Evolutionary conservation across 495 filamentous ascomycete species (phyloP).

Genomic region (Hypomontagnella submonticulosa): DNA sequence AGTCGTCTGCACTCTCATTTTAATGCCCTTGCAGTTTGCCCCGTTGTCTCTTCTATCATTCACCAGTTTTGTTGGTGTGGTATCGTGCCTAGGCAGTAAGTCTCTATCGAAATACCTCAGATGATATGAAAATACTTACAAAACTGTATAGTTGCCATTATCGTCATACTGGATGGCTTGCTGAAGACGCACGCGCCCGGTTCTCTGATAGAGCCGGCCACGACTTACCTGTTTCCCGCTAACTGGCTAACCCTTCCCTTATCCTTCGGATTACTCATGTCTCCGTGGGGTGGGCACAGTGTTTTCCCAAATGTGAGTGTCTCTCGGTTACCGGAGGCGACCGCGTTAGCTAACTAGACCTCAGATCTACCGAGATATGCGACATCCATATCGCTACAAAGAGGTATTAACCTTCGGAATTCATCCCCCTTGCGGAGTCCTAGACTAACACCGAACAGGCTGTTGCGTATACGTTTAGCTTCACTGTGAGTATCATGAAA

Average conservation of each 20-base stretch:
- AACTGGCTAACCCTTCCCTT: conserved; percentile 93
- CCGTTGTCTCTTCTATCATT: conserved; percentile 88
- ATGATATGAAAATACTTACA: conserved; percentile 30
- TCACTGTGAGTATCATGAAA: conserved; percentile 72
- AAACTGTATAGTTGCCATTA: conserved; percentile 71
- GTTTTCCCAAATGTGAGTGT: conserved; percentile 87
- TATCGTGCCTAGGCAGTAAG: conserved; percentile 87
- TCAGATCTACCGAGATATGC: conserved; percentile 94
- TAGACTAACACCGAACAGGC: conserved; percentile 55
- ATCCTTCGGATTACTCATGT: conserved; percentile 95
- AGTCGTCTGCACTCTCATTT: conserved; percentile 79
- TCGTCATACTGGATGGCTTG: conserved; percentile 85
- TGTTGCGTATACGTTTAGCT: conserved; percentile 84
- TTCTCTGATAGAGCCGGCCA: conserved; percentile 84
- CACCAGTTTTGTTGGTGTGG: conserved; percentile 88
- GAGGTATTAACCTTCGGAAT: conserved; percentile 23
- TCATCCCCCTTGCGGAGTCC: not conserved
- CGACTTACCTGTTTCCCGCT: conserved; percentile 79
- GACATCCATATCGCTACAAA: conserved; percentile 87
- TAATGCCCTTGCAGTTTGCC: conserved; percentile 86
- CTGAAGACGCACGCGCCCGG: conserved; percentile 83
- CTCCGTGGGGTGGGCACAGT: conserved; percentile 93
- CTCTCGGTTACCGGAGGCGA: not conserved
- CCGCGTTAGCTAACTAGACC: not conserved
- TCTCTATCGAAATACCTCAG: conserved; percentile 25